A percentile compares a stretch with the other conserved stretches of the same genome.
Conservation (phyloP, 257 asterid species). For the Solanum lignicaule region DNA sequence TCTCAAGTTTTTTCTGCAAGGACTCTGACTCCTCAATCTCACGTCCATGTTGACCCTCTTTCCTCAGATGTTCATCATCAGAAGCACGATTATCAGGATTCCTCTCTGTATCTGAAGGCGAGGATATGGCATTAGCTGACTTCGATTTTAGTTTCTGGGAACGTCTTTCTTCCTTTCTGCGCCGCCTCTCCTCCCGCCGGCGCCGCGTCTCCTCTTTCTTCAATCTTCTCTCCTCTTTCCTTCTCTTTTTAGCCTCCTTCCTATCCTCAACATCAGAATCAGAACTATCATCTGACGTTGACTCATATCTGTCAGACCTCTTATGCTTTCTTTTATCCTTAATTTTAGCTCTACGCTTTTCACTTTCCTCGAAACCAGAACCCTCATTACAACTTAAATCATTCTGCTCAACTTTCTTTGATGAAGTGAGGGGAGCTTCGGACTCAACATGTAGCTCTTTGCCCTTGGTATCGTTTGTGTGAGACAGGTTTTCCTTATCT, state of each 20-base stretch:
- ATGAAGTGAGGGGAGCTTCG: slow-evolving; percentile 20
- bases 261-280: slow-evolving; percentile 65
- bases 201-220: slow-evolving; percentile 70
- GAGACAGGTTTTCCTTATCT: slow-evolving; percentile 24
- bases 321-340: slow-evolving; percentile 60
- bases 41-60: slow-evolving; percentile 16
- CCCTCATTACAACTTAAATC: slow-evolving; percentile 28
- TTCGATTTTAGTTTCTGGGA: slow-evolving; percentile 49
- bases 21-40: slow-evolving; percentile 36
- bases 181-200: slow-evolving; percentile 63
- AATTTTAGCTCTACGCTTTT: slow-evolving; percentile 26
- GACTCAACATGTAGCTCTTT: slow-evolving; percentile 15
- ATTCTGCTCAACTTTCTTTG: slow-evolving; percentile 33
- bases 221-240: slow-evolving; percentile 64
- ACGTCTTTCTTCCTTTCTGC: slow-evolving; percentile 54
- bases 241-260: slow-evolving; percentile 73
- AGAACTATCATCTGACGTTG: slow-evolving; percentile 53
- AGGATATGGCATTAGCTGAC: slow-evolving; percentile 37
- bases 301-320: slow-evolving; percentile 37
- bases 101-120: slow-evolving; percentile 41
- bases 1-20: slow-evolving; percentile 81
- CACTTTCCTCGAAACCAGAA: slow-evolving; percentile 44
- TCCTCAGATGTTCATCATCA: slow-evolving; percentile 39
- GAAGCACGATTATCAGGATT: slow-evolving; percentile 23
- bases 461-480: slow-evolving; percentile 20